Evolutionary conservation across 345 rosid genomes (phyloP).

Genomic region (Mallotus nudiflorus): DNA sequence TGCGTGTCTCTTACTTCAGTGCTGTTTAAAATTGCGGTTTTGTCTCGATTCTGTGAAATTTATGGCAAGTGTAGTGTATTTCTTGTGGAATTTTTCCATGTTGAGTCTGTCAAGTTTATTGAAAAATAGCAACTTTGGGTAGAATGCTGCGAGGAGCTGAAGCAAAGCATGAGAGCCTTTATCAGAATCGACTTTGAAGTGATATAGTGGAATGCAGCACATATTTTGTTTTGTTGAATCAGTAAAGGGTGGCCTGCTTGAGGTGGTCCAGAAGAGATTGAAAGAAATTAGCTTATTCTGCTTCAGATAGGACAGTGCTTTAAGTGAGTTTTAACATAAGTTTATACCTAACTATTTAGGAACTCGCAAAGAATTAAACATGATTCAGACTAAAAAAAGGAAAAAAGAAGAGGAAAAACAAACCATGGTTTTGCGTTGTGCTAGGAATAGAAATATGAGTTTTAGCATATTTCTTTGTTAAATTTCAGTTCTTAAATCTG

Average conservation of each 20-base stretch:
- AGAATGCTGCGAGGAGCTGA: neutral
- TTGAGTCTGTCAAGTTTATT: neutral
- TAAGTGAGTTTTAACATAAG: no score
- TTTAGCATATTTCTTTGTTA: neutral
- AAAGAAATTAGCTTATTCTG: no score
- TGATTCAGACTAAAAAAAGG: neutral
- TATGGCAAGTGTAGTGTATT: neutral
- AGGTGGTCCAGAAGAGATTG: no score
- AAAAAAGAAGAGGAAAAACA: neutral
- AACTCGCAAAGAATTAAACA: no score
- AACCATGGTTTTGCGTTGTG: neutral
- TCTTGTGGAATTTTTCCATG: neutral
- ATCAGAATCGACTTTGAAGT: neutral
- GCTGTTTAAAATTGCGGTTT: neutral
- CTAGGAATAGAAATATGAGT: neutral
- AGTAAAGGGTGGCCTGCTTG: no score
- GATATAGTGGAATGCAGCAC: neutral
- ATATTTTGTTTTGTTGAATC: no score
- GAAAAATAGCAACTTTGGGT: neutral
- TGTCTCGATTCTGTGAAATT: neutral
- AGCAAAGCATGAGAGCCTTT: neutral
- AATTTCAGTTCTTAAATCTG: constrained; percentile 1
- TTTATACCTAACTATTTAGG: no score
- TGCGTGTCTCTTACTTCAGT: constrained; percentile 2
- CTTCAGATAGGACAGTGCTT: no score